Evolutionary conservation across 306 rosid genomes (phyloP).

Genomic region (Sechiopsis laciniata): DNA sequence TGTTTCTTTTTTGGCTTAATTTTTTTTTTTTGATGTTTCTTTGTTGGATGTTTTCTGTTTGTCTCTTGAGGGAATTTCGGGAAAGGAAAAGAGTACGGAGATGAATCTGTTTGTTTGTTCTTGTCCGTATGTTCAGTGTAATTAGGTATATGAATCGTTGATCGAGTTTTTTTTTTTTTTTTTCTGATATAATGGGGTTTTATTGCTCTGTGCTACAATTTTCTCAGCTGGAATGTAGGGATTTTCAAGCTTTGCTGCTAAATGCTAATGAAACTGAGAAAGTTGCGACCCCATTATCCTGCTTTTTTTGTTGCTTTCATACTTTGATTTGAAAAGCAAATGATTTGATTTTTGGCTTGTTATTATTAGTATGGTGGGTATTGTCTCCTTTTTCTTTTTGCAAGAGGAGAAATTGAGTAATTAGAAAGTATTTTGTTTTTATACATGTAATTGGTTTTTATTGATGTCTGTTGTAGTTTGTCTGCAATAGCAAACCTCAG

Average conservation of each 20-base stretch:
- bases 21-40: not conserved
- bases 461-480: not conserved
- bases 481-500: not conserved
- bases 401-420: not conserved
- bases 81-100: not conserved
- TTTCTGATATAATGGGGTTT: not conserved
- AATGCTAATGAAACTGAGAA: not conserved
- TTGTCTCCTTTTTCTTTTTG: not conserved
- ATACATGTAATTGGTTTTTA: not conserved
- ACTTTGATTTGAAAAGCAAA: not conserved
- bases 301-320: not conserved
- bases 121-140: not conserved
- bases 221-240: not conserved
- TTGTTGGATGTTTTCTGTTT: not conserved
- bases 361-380: not conserved
- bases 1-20: constrained; percentile 26
- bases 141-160: not conserved
- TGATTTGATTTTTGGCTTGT: not conserved
- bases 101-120: constrained; percentile 2
- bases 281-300: constrained; percentile 3
- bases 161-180: not conserved
- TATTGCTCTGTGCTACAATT: not conserved
- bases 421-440: constrained; percentile 3
- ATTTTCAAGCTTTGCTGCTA: too few relatives aligned
- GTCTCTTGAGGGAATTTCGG: constrained; percentile 5